phyloP scores from a whole-genome alignment of 2,329 filamentous ascomycete species.

The Onygenales sp. region DNA sequence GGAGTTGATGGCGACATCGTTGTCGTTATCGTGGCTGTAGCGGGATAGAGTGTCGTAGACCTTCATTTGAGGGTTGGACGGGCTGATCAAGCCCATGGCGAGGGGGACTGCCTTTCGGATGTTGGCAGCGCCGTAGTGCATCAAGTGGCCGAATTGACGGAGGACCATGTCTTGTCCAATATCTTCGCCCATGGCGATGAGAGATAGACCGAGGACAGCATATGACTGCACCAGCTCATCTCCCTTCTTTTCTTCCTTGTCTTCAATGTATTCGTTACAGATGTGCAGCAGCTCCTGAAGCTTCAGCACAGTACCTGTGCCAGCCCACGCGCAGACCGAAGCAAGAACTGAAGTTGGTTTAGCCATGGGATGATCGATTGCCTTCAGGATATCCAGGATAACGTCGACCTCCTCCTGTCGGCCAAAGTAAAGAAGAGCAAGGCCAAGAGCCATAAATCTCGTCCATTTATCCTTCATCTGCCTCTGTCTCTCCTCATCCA shows the following conservation, averaged over 20 bases:
- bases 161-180: conserved; percentile 98
- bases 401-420: conserved; percentile 98
- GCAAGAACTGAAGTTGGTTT: conserved; percentile 91
- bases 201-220: conserved; percentile 82
- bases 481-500: conserved; percentile 84
- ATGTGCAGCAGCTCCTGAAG: conserved; percentile 95
- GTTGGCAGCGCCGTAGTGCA: conserved; percentile 98
- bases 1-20: conserved; percentile 94
- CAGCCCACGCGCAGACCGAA: conserved; percentile 96
- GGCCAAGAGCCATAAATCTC: conserved; percentile 85
- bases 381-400: conserved; percentile 91
- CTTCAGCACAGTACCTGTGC: conserved; percentile 93
- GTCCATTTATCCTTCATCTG: conserved; percentile 98
- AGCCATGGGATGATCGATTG: conserved; percentile 91
- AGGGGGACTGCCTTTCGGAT: conserved; percentile 93
- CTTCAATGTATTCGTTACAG: conserved; percentile 95
- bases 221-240: conserved; percentile 95
- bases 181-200: conserved; percentile 97
- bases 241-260: conserved; percentile 86
- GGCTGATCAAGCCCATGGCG: conserved; percentile 91
- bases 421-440: conserved; percentile 91
- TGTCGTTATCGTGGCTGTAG: conserved; percentile 98
- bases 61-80: conserved; percentile 99
- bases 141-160: conserved; percentile 91
- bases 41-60: conserved; percentile 95